phyloP scores from a whole-genome alignment of 257 asterid species.

The Coffea eugenioides region DNA sequence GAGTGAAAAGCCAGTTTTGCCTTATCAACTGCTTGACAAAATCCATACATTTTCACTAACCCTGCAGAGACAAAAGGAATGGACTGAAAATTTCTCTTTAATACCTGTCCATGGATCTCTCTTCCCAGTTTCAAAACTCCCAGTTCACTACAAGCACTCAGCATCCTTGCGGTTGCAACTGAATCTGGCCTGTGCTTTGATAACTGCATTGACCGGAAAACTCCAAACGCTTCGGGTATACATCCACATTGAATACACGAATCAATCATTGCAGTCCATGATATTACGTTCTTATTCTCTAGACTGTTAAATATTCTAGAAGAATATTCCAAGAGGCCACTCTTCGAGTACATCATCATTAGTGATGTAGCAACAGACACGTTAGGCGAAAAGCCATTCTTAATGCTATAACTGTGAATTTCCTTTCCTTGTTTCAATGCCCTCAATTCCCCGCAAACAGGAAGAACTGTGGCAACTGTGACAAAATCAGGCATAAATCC shows the following conservation, averaged over 20 bases:
- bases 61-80: conserved; percentile 74
- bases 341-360: conserved; percentile 90
- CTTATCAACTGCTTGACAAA: conserved; percentile 42
- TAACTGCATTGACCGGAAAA: conserved; percentile 72
- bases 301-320: conserved; percentile 50
- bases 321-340: conserved; percentile 52
- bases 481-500: conserved; percentile 82
- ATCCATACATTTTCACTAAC: conserved; percentile 78
- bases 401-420: conserved; percentile 65
- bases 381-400: conserved; percentile 47
- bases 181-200: conserved; percentile 89
- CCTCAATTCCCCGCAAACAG: conserved; percentile 74
- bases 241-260: conserved; percentile 50
- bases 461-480: conserved; percentile 81
- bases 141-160: conserved; percentile 55
- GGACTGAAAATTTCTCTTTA: conserved; percentile 50
- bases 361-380: conserved; percentile 68
- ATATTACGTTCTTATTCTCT: conserved; percentile 69
- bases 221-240: conserved; percentile 50
- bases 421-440: conserved; percentile 74
- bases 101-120: conserved; percentile 16
- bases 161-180: conserved; percentile 61
- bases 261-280: conserved; percentile 96
- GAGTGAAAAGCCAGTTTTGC: conserved; percentile 58
- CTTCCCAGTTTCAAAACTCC: conserved; percentile 52